Evolutionary conservation across 2,329 filamentous ascomycete genomes (phyloP).

Genomic region (Thielaviopsis ethacetica): DNA sequence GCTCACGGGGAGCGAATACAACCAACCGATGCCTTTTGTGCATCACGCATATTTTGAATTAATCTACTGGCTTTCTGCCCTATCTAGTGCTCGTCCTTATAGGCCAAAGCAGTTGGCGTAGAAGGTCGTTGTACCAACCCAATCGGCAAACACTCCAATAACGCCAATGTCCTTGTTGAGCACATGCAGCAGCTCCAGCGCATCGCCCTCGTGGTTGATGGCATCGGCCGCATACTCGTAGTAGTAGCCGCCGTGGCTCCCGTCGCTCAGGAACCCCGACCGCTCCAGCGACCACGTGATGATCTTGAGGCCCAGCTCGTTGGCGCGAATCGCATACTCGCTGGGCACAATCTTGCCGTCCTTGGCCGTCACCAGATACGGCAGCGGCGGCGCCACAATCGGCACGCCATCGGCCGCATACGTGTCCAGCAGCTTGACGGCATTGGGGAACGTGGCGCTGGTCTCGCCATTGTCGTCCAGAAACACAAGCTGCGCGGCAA

Average conservation of each 20-base stretch:
- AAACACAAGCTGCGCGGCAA: constrained; percentile 44
- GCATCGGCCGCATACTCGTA: constrained; percentile 37
- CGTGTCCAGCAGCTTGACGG: constrained; percentile 37
- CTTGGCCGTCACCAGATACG: constrained; percentile 39
- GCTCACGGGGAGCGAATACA: too few relatives aligned
- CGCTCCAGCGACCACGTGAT: constrained; percentile 55
- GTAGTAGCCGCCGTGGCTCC: constrained; percentile 34
- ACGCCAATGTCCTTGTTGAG: constrained; percentile 44
- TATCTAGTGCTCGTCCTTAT: constrained; percentile 8
- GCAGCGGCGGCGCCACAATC: constrained; percentile 46
- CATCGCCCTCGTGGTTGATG: constrained; percentile 46
- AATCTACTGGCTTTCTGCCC: background rate
- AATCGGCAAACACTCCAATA: constrained; percentile 49
- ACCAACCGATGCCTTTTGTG: too few relatives aligned
- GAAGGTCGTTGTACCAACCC: constrained; percentile 51
- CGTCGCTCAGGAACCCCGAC: constrained; percentile 39
- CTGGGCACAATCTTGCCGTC: constrained; percentile 43
- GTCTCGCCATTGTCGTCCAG: constrained; percentile 47
- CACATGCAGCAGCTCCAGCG: constrained; percentile 49
- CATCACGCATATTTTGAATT: background rate
- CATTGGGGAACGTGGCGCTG: constrained; percentile 31
- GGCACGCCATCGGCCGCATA: constrained; percentile 42
- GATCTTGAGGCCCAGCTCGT: constrained; percentile 44
- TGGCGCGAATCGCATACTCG: constrained; percentile 43
- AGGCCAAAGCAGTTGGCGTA: constrained; percentile 53